Percentiles rank a stretch among this genome's conserved stretches.
These are phyloP conservation scores for Phytophthora multivora DNA, from an alignment of 352 stramenopile species.

Conservation along the genomic window DNA sequence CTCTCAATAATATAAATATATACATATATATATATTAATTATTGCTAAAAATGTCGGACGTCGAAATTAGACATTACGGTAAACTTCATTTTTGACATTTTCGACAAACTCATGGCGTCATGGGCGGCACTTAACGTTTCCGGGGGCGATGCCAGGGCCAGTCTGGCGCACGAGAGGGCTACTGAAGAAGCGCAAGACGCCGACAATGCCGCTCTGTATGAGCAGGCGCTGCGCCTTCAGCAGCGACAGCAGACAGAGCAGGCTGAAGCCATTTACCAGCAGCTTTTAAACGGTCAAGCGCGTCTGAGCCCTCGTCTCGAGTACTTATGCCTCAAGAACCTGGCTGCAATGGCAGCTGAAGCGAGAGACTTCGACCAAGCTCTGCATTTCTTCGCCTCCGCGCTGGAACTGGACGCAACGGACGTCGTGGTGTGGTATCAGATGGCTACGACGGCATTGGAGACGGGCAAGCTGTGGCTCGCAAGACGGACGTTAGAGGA, in stretches of 20 bases:
- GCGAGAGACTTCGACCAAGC: constrained; percentile 42
- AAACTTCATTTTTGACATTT: not conserved
- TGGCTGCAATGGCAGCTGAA: constrained; percentile 64
- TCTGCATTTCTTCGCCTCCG: constrained; percentile 53
- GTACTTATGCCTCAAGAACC: constrained; percentile 78
- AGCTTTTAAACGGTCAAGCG: constrained; percentile 31
- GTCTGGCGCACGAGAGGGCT: constrained; percentile 28
- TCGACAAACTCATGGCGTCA: constrained; percentile 41
- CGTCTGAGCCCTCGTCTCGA: constrained; percentile 50
- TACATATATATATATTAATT: too few relatives aligned
- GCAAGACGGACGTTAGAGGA: constrained; percentile 62
- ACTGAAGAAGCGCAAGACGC: constrained; percentile 77
- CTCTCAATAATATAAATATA: too few relatives aligned
- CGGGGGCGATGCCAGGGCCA: constrained; percentile 26
- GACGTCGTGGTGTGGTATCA: constrained; percentile 83
- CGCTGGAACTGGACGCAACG: constrained; percentile 61
- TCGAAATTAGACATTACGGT: not conserved
- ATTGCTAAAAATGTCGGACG: not conserved
- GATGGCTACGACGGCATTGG: constrained; percentile 61
- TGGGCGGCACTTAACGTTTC: constrained; percentile 69
- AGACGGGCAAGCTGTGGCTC: constrained; percentile 70
- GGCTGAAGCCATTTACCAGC: constrained; percentile 47
- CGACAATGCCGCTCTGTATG: constrained; percentile 62
- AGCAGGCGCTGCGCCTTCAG: constrained; percentile 68
- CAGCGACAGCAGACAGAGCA: constrained; percentile 49